phyloP scores from a whole-genome alignment of 1,284 basidiomycete species.

The Puccinia coronata region DNA sequence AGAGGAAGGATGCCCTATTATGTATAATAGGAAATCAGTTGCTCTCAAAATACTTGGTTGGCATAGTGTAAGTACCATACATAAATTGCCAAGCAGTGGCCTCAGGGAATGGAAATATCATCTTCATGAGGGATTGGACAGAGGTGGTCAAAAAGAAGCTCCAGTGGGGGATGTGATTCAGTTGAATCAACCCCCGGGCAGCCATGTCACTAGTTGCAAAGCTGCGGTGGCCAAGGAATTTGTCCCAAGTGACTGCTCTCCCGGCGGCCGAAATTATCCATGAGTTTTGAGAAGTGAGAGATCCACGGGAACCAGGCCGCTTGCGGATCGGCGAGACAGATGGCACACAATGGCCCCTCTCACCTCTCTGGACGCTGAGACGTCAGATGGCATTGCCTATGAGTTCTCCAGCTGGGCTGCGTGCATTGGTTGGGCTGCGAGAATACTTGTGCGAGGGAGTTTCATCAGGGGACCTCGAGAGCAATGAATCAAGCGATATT shows the following conservation, averaged over 20 bases:
- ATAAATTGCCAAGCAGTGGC: not conserved
- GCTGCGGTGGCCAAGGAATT: not conserved
- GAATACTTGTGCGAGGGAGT: no score
- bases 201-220: not conserved
- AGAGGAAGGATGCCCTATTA: no score
- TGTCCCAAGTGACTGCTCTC: not conserved
- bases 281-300: no score
- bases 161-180: not conserved
- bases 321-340: not conserved
- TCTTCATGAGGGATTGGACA: not conserved
- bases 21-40: no score
- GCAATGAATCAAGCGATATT: no score
- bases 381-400: no score
- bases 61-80: not conserved
- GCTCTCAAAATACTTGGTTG: not conserved
- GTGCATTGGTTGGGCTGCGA: no score
- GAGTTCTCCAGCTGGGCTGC: no score
- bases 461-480: no score
- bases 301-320: not conserved
- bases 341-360: no score
- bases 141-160: not conserved
- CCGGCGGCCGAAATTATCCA: not conserved
- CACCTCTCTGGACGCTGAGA: no score
- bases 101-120: not conserved
- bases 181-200: not conserved